Evolutionary conservation across 2,329 filamentous ascomycete genomes (phyloP), one percentile per base, ranked within the genome.

Genomic region (Lecanicillium sp.): DNA sequence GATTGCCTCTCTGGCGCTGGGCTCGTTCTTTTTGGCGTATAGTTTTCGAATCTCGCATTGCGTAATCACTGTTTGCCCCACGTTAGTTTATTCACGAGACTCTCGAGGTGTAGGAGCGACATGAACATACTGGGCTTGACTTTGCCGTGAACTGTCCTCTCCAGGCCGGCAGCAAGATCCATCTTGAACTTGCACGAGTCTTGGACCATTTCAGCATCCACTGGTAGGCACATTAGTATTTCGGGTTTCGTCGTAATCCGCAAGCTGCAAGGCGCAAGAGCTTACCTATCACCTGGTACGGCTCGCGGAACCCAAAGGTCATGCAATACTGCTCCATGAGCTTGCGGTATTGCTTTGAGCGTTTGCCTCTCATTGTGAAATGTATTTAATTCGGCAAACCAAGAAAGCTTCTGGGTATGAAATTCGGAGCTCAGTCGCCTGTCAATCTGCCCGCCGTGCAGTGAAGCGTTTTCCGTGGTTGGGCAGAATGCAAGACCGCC

Each of bases 301-400:
- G 88, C 64, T 92, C 85, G 50, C 89, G 85, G 61, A 95, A 95
- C 44, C 84, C 83, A 58, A 94, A 95, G 44, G 79, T 80, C 59
- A 90, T 74, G 56, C 81, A 79, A 73, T 89, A 95, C 57, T 90
- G 83, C 63, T 87, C 82, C 81, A 98, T 94, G 54, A 95, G 79
- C 78, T 95, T 95, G 51, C 70, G 68, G 51, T 74, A 74, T 50
- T 72, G 68, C 48, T 73, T 73, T 16, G 67, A 68, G 12, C 70
- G 60, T 55, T 72, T 72, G 38, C 67, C 68, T 53, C 68, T 67
- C 62, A 70, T 70, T 5, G 49, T 64, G 48, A 38, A n/a, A n/a
- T n/a, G 36, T 33, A 29, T 40, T 9, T 35, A 19, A 14, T 33
- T 27, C 29, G 38, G 25, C 17, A 3, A 11, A 17, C 25, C 29